Conservation (phyloP, 2,329 filamentous ascomycete genomes). For the Exophiala dermatitidis region DNA sequence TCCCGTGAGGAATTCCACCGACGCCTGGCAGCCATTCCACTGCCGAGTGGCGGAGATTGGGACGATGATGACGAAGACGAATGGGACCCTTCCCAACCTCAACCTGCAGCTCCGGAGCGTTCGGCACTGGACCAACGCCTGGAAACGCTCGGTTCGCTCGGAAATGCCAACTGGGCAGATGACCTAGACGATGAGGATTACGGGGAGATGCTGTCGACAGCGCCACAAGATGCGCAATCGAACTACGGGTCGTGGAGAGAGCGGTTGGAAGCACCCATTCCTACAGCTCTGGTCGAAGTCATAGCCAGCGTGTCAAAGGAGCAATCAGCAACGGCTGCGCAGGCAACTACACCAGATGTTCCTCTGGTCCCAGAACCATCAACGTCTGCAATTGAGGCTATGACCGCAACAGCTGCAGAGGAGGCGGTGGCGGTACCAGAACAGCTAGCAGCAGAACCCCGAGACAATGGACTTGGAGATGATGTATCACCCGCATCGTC, state of each 20-base stretch:
- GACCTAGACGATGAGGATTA: slow-evolving; percentile 2
- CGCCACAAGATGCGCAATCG: background rate
- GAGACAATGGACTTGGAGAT: too few relatives aligned
- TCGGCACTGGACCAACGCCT: background rate
- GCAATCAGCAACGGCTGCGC: too few relatives aligned
- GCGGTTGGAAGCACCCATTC: background rate
- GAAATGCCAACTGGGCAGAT: slow-evolving; percentile 4
- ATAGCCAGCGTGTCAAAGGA: too few relatives aligned
- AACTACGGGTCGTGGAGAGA: background rate
- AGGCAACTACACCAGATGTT: too few relatives aligned
- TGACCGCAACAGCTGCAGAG: too few relatives aligned
- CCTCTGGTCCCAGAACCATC: too few relatives aligned
- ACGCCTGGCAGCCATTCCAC: background rate
- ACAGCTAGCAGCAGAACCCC: too few relatives aligned
- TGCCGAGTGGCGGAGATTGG: background rate
- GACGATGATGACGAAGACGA: background rate
- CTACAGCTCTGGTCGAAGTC: background rate
- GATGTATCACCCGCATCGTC: too few relatives aligned
- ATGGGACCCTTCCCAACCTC: background rate
- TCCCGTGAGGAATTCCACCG: slow-evolving; percentile 1
- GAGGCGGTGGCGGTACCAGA: too few relatives aligned
- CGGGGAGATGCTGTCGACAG: background rate
- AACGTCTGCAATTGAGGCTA: too few relatives aligned
- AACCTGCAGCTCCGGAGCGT: background rate
- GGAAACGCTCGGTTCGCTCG: background rate